Percentiles rank a stretch among this genome's conserved stretches.
Conservation (phyloP, 2,329 filamentous ascomycete genomes). For the Claviceps maximensis region DNA sequence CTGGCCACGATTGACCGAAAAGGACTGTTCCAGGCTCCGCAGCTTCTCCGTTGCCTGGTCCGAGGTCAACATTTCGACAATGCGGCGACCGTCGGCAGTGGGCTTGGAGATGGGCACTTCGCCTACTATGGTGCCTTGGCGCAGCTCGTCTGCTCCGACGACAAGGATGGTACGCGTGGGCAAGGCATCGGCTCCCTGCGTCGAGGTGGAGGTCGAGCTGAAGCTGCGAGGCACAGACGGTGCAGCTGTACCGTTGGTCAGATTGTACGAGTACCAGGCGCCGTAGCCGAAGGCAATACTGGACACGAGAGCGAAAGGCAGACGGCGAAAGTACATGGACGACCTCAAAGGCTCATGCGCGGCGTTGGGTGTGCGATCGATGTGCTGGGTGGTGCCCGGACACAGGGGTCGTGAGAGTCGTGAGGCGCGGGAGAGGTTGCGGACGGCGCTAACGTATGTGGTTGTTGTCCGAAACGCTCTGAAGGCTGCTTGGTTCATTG, state of each 20-base stretch:
- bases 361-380: conserved; percentile 20
- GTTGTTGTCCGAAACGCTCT: conserved; percentile 56
- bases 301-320: conserved; percentile 54
- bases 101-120: conserved; percentile 81
- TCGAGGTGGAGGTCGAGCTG: conserved; percentile 28
- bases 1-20: conserved; percentile 73
- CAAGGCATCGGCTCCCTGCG: conserved; percentile 24
- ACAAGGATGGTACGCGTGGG: conserved; percentile 61
- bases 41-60: conserved; percentile 88
- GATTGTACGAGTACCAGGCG: conserved; percentile 60
- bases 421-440: conserved; percentile 36
- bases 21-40: conserved; percentile 81
- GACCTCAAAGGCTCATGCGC: conserved; percentile 43
- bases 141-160: conserved; percentile 81
- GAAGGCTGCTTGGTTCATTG: conserved; percentile 63
- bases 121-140: conserved; percentile 73
- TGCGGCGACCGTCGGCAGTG: conserved; percentile 68
- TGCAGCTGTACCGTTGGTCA: conserved; percentile 19
- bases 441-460: conserved; percentile 50
- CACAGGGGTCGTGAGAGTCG: conserved; percentile 14
- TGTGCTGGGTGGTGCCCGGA: conserved; percentile 11
- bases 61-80: conserved; percentile 91
- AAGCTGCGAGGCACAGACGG: conserved; percentile 27
- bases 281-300: conserved; percentile 58
- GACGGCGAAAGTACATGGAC: conserved; percentile 63